Conservation (phyloP, 257 asterid genomes). For the Solanum gandarillasii region DNA sequence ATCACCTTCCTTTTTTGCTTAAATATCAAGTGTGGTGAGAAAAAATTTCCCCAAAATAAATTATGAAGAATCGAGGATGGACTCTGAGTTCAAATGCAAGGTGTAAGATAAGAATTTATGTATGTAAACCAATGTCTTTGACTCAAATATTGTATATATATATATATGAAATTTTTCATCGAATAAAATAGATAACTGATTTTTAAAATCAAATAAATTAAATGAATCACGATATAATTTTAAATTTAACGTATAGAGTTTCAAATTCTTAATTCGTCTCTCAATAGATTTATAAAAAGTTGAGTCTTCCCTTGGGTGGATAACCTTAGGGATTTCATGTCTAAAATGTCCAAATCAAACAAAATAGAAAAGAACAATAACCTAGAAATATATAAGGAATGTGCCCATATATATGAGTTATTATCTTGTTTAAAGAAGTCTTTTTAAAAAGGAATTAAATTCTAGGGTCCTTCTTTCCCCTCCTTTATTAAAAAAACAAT, state of each 20-base stretch:
- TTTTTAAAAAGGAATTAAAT: not conserved
- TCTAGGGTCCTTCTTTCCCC: not conserved
- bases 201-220: not conserved
- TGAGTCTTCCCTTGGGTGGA: not conserved
- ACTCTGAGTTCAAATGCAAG: no score
- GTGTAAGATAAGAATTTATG: no score
- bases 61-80: no score
- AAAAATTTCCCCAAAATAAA: no score
- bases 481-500: not conserved
- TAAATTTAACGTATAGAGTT: not conserved
- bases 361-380: not conserved
- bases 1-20: no score
- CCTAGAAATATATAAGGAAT: not conserved
- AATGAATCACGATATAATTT: not conserved
- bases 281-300: not conserved
- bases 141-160: no score
- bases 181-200: no score
- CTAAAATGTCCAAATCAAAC: not conserved
- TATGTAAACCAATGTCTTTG: no score
- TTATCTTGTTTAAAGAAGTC: no score
- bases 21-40: no score
- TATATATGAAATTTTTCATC: no score
- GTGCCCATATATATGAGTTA: not conserved
- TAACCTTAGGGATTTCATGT: not conserved
- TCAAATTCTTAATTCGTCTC: not conserved